Conservation (phyloP, 202 grass and related monocot species). For the Dendrocalamus latiflorus region DNA sequence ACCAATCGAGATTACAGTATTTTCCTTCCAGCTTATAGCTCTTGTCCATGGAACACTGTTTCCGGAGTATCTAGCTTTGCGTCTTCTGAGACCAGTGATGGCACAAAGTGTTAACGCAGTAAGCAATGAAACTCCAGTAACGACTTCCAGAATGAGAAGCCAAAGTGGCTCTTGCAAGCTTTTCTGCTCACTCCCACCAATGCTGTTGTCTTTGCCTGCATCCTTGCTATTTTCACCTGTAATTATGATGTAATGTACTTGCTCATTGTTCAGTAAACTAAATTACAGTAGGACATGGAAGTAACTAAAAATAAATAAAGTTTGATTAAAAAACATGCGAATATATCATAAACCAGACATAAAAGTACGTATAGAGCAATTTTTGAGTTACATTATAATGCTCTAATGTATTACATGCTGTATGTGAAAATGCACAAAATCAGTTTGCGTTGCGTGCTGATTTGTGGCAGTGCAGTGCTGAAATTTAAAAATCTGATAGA, state of each 20-base stretch:
- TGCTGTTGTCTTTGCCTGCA: not conserved
- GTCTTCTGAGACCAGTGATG: constrained; percentile 31
- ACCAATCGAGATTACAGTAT: constrained; percentile 63
- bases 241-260: constrained; percentile 29
- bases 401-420: not conserved
- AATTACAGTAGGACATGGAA: not conserved
- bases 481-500: not conserved
- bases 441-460: not conserved
- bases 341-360: not conserved
- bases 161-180: constrained; percentile 51
- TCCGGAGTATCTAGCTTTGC: constrained; percentile 44
- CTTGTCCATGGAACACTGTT: constrained; percentile 47
- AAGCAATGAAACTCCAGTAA: constrained; percentile 43
- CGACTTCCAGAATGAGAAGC: constrained; percentile 82
- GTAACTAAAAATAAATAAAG: not conserved
- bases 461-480: not conserved
- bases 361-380: not conserved
- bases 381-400: not conserved
- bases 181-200: constrained; percentile 26
- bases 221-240: constrained; percentile 49
- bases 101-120: constrained; percentile 47
- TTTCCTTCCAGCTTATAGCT: constrained; percentile 62
- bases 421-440: no score
- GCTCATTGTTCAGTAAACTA: not conserved
- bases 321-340: not conserved